phyloP scores from a whole-genome alignment of 257 asterid species.

The Jaltomata sinuosa region DNA sequence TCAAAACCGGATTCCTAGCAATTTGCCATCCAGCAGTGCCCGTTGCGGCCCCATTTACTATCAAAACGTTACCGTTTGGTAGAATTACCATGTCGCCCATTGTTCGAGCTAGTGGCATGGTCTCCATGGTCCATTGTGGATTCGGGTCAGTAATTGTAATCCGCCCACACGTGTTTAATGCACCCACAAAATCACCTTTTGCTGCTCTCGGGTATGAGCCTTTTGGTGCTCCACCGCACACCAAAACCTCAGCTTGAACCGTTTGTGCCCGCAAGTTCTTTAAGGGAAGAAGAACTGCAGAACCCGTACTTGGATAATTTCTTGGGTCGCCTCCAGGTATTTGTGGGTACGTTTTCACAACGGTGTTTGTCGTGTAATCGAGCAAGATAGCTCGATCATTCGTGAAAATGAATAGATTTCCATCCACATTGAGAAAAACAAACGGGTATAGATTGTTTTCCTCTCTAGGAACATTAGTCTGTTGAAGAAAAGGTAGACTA shows the following conservation, averaged over 20 bases:
- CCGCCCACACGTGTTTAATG: conserved; percentile 34
- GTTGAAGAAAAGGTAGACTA: background rate
- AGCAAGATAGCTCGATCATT: conserved; percentile 22
- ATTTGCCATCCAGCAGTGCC: conserved; percentile 34
- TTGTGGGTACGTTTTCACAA: background rate
- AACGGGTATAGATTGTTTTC: conserved; percentile 21
- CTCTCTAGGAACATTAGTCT: conserved; percentile 8
- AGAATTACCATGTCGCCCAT: conserved; percentile 46
- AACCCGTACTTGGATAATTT: background rate
- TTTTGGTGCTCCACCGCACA: conserved; percentile 45
- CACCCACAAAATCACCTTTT: conserved; percentile 10
- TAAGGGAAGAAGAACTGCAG: conserved; percentile 16
- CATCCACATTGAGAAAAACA: conserved; percentile 17
- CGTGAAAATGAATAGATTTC: background rate
- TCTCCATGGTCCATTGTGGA: conserved; percentile 43
- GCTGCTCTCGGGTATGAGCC: conserved; percentile 13
- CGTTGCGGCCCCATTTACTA: conserved; percentile 26
- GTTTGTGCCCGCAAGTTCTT: conserved; percentile 5
- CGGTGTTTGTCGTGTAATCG: conserved; percentile 8
- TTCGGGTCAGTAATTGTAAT: conserved; percentile 22
- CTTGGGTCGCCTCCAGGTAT: background rate
- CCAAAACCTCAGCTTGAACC: conserved; percentile 20
- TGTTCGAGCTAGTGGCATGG: conserved; percentile 33
- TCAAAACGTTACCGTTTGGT: conserved; percentile 27
- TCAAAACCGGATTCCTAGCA: conserved; percentile 22